Evolutionary conservation across 1,139 yeast species (phyloP).

Genomic region (Yamadazyma mexicana): DNA sequence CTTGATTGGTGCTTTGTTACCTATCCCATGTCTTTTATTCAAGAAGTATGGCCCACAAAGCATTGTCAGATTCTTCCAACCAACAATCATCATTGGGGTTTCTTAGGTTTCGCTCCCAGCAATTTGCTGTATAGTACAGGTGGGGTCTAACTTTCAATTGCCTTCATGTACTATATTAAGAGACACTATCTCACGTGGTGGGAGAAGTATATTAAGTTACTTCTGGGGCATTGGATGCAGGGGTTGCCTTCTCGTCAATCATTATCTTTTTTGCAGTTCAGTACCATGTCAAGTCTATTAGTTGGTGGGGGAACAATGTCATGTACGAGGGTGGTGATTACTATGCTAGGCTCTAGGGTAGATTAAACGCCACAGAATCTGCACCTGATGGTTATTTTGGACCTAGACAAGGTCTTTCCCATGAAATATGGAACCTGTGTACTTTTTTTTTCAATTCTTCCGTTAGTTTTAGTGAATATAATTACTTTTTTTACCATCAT

Average conservation of each 20-base stretch:
- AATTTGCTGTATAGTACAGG: constrained; percentile 54
- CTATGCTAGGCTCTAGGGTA: constrained; percentile 17
- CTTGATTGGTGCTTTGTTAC: constrained; percentile 51
- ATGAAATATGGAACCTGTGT: constrained; percentile 8
- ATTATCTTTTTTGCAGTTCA: constrained; percentile 59
- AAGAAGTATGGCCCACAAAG: constrained; percentile 31
- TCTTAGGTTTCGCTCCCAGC: constrained; percentile 51
- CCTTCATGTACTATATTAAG: constrained; percentile 54
- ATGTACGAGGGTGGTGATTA: constrained; percentile 45
- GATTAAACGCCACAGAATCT: constrained; percentile 19
- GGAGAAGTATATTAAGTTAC: constrained; percentile 63
- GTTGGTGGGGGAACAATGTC: constrained; percentile 63
- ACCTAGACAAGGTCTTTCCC: constrained; percentile 40
- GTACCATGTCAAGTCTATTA: constrained; percentile 35
- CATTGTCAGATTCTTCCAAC: constrained; percentile 34
- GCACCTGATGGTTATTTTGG: constrained; percentile 50
- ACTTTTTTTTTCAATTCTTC: too few relatives aligned
- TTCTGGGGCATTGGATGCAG: constrained; percentile 56
- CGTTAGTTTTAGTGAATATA: too few relatives aligned
- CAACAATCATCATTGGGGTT: constrained; percentile 41
- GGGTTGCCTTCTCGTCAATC: constrained; percentile 56
- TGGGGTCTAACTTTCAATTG: constrained; percentile 44
- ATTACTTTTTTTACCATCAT: too few relatives aligned
- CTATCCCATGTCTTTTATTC: constrained; percentile 38
- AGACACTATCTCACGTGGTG: constrained; percentile 54